Evolutionary conservation across 768 basidiomycete genomes (phyloP).

Genomic region (Termitomyces titanicus): DNA sequence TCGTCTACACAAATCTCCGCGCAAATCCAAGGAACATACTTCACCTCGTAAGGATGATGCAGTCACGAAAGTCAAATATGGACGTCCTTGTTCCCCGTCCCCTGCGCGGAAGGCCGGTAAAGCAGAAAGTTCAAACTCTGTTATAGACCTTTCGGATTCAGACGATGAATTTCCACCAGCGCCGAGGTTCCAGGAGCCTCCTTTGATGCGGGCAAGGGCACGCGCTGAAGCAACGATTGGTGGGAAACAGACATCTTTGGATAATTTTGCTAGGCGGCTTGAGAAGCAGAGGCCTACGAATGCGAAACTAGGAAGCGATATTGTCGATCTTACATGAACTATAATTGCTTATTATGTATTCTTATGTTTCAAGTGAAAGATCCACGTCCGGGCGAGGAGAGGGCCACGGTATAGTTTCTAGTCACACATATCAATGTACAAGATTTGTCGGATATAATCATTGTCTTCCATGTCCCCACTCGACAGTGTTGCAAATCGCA

Average conservation of each 20-base stretch:
- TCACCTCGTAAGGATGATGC: slow-evolving; percentile 11
- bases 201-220: slow-evolving; percentile 14
- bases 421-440: too few species aligned
- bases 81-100: slow-evolving; percentile 6
- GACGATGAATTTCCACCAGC: slow-evolving; percentile 17
- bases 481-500: too few species aligned
- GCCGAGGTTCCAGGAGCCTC: slow-evolving; percentile 1
- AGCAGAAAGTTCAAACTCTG: neutral
- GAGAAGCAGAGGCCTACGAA: neutral
- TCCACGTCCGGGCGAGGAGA: too few species aligned
- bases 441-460: neutral
- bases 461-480: neutral
- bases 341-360: neutral
- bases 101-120: neutral
- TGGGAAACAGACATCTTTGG: slow-evolving; percentile 7
- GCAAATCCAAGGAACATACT: slow-evolving; percentile 13
- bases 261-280: neutral
- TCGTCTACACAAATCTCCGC: slow-evolving; percentile 16
- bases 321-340: slow-evolving; percentile 16
- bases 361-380: too few species aligned
- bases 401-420: too few species aligned
- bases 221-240: slow-evolving; percentile 1
- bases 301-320: neutral
- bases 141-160: slow-evolving; percentile 39
- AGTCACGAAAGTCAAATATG: neutral